These are phyloP conservation scores for Monosporozyma yasuniensis DNA, from an alignment of 805 yeast species.

Conservation along the genomic window DNA sequence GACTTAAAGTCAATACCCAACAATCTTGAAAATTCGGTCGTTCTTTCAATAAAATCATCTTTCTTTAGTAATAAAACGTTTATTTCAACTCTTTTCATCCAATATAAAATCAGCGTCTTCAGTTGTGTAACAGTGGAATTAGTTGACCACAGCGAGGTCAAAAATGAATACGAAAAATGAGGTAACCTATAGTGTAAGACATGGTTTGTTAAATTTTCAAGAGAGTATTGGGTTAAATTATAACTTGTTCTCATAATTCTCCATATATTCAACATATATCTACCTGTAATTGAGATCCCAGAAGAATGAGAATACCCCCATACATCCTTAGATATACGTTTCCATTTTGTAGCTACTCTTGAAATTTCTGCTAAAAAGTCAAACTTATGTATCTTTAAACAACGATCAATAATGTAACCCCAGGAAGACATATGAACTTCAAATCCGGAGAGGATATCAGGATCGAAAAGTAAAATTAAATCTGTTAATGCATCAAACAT, in stretches of 20 bases:
- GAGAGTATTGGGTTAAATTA: constrained; percentile 54
- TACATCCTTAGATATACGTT: constrained; percentile 50
- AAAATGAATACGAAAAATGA: constrained; percentile 38
- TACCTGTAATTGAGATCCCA: constrained; percentile 57
- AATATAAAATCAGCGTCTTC: constrained; percentile 39
- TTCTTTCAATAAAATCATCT: constrained; percentile 59
- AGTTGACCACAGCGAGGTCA: constrained; percentile 41
- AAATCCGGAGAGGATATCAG: constrained; percentile 80
- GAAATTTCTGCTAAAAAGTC: constrained; percentile 56
- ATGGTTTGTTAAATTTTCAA: constrained; percentile 70
- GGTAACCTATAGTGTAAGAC: constrained; percentile 63
- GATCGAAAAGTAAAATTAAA: constrained; percentile 58
- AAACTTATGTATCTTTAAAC: constrained; percentile 35
- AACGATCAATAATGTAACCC: constrained; percentile 80
- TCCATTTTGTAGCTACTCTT: constrained; percentile 41
- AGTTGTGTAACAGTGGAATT: constrained; percentile 21
- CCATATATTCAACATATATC: constrained; percentile 86
- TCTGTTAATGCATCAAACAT: constrained; percentile 49
- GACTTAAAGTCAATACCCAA: constrained; percentile 88
- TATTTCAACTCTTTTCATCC: constrained; percentile 38
- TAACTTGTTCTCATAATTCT: constrained; percentile 56
- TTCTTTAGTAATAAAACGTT: constrained; percentile 39
- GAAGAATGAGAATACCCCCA: constrained; percentile 84
- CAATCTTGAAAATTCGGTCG: constrained; percentile 74
- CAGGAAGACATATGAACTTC: constrained; percentile 76